phyloP scores from a whole-genome alignment of 768 basidiomycete species.

The Lactifluus piperatus region DNA sequence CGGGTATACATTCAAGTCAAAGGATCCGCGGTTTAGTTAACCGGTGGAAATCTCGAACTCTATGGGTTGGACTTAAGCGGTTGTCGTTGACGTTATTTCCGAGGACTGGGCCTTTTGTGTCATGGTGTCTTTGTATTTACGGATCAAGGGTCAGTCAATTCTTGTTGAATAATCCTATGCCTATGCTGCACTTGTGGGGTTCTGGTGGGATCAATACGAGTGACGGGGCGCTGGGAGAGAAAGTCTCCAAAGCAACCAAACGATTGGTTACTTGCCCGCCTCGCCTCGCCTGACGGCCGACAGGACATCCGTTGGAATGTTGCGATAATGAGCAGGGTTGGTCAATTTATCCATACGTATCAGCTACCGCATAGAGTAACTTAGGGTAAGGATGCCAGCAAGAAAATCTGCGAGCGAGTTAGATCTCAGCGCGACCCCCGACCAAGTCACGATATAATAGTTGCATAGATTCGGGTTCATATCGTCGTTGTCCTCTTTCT shows the following conservation, averaged over 20 bases:
- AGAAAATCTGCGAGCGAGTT: background rate
- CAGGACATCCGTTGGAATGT: background rate
- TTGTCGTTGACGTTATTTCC: background rate
- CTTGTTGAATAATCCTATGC: background rate
- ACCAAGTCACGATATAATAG: too few relatives aligned
- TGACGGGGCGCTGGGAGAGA: background rate
- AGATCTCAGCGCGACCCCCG: too few relatives aligned
- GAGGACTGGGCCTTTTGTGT: conserved; percentile 2
- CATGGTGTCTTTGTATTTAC: background rate
- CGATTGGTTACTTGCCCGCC: too few relatives aligned
- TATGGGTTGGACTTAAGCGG: background rate
- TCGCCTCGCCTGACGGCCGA: background rate
- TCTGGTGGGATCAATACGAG: background rate
- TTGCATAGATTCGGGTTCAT: too few relatives aligned
- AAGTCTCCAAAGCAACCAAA: too few relatives aligned
- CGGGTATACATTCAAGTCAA: too few relatives aligned
- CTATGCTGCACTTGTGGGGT: background rate
- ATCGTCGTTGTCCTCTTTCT: too few relatives aligned
- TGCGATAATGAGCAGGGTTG: background rate
- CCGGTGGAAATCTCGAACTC: too few relatives aligned
- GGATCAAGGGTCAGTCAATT: background rate
- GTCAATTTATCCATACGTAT: background rate
- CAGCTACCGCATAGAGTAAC: too few relatives aligned
- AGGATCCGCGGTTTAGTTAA: too few relatives aligned
- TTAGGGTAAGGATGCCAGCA: background rate